Base-by-base conservation (phyloP, 1,139 yeast genomes). In the Oligophagozyma castellii region DNA sequence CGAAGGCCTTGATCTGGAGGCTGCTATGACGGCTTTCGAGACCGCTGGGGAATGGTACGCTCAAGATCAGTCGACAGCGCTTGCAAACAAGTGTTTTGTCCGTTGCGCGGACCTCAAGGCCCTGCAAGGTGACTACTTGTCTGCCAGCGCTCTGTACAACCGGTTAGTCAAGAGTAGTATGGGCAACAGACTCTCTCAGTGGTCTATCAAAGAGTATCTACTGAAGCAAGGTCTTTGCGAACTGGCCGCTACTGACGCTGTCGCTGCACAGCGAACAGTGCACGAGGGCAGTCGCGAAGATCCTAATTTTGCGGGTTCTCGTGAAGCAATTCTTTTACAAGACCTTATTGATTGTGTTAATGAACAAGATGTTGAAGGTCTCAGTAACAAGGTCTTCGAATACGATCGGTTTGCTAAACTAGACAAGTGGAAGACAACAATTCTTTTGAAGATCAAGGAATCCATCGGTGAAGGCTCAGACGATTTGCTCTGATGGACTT, bases 31-130 rank as follows among this genome's bases (percentile, higher is more conserved):
- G 35, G 72, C 89, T 16, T 89, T 79, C 53, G 93, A 84, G 49
- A 80, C 78, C 44, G 95, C 98, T 4, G 95, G 95, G 23, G 96
- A 92, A 48, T 89, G 95, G 81, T 84, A 79, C 51, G 70, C 73
- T 35, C 84, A 92, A 37, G 98, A 89, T 56, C 89, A 83, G 36
- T 96, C 98, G 1, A 79, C 77, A 40, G 93, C 95, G 5, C 46
- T 89, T 35, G 73, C 95, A 19, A 84, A 75, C 56, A 89, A 89
- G 58, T 84, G 93, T 15, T 80, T 68, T 43, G 61, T 86, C 44
- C 83, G 83, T 55, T 80, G 89, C 42, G 98, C 96, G 1, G 96
- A 89, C 48, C 63, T 89, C 45, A 66, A 75, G 31, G 94, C 94
- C n/a, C 57, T 75, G 33, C 64, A 67, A 31, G 84, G 74, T 10